phyloP scores from a whole-genome alignment of 768 basidiomycete species.

The Pleurotus tuoliensis region DNA sequence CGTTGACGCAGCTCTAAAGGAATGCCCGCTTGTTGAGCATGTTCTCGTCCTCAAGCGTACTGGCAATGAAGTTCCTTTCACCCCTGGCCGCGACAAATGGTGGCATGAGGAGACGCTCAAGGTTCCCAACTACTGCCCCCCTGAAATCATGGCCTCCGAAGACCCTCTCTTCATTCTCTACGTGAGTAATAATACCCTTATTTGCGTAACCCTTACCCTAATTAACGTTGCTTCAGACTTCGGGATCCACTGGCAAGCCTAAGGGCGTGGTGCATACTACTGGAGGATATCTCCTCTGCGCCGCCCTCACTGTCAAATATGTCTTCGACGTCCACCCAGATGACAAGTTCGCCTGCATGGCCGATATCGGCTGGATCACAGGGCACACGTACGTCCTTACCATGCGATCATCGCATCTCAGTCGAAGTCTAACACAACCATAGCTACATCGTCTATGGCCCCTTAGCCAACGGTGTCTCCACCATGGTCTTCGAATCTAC shows the following conservation, averaged over 20 bases:
- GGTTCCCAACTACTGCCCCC: conserved; percentile 85
- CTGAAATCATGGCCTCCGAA: conserved; percentile 85
- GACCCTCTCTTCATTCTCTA: conserved; percentile 99
- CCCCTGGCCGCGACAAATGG: conserved; percentile 85
- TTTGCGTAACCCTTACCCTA: not conserved
- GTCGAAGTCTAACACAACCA: not conserved
- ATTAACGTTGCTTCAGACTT: conserved; percentile 53
- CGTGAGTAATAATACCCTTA: conserved; percentile 45
- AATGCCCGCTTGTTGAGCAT: conserved; percentile 83
- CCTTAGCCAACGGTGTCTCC: conserved; percentile 79
- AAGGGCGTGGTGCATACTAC: conserved; percentile 95
- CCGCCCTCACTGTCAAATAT: conserved; percentile 90
- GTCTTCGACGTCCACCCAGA: conserved; percentile 96
- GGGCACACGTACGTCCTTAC: conserved; percentile 67
- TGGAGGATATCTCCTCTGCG: conserved; percentile 87
- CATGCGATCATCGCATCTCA: conserved; percentile 5
- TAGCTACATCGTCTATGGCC: conserved; percentile 93
- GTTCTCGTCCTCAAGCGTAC: conserved; percentile 88
- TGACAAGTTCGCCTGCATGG: conserved; percentile 97
- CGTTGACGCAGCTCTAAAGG: conserved; percentile 86
- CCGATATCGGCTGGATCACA: conserved; percentile 98
- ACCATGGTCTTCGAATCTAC: conserved; percentile 95
- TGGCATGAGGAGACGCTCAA: conserved; percentile 91
- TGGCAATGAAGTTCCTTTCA: conserved; percentile 78
- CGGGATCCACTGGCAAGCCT: conserved; percentile 92